Percentiles rank a stretch among this genome's conserved stretches.
Conservation (phyloP, 2,329 filamentous ascomycete species). For the Penicillium sp. region DNA sequence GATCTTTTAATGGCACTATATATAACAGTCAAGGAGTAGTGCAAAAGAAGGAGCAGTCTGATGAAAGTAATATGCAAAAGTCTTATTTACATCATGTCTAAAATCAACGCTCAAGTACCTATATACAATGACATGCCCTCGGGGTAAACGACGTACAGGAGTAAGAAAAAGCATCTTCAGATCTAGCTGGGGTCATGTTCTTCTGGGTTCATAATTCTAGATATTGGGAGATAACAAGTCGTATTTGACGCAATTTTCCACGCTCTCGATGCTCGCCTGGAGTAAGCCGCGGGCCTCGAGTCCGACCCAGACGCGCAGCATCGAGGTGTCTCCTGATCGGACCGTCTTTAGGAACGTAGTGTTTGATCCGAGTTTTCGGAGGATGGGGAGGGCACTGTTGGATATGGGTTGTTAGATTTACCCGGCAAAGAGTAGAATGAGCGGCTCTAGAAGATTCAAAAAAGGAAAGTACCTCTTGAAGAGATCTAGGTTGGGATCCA, state of each 20-base stretch:
- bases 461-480: conserved; percentile 64
- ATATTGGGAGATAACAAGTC: conserved; percentile 88
- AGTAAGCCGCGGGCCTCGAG: conserved; percentile 87
- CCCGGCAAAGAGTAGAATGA: neutral
- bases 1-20: too few relatives aligned
- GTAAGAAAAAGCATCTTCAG: neutral
- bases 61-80: too few relatives aligned
- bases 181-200: neutral
- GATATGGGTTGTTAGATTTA: neutral
- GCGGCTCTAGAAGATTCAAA: neutral
- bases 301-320: conserved; percentile 90
- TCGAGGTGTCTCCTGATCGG: conserved; percentile 75
- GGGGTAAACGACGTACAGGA: neutral
- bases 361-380: conserved; percentile 79
- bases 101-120: too few relatives aligned
- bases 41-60: too few relatives aligned
- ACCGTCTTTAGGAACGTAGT: conserved; percentile 63
- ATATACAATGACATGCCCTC: too few relatives aligned
- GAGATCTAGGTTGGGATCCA: conserved; percentile 87
- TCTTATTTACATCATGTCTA: too few relatives aligned
- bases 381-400: conserved; percentile 81
- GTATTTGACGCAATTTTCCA: conserved; percentile 88
- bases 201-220: conserved; percentile 42
- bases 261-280: conserved; percentile 87
- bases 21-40: too few relatives aligned